phyloP scores from a whole-genome alignment of 73 alveolate genomes.

The Stentor coeruleus region DNA sequence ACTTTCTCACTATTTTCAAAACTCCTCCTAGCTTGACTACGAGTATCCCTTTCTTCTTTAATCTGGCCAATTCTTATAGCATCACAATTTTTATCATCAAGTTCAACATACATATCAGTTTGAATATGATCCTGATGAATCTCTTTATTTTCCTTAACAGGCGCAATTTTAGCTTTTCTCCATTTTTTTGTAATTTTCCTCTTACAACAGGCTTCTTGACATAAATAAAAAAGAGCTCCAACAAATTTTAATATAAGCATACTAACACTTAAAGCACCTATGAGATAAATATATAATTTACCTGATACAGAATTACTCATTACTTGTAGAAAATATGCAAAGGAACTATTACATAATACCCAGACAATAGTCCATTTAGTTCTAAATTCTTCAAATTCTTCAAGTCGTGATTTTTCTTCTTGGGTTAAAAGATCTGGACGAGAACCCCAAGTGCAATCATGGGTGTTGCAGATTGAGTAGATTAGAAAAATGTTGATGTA shows the following conservation, averaged over 20 bases:
- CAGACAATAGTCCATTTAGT: constrained; percentile 15
- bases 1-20: too few relatives aligned
- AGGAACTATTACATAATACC: constrained; percentile 12
- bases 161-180: neutral
- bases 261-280: neutral
- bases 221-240: constrained; percentile 2
- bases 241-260: neutral
- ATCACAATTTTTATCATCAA: too few relatives aligned
- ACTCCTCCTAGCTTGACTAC: too few relatives aligned
- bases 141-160: neutral
- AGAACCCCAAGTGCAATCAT: constrained; percentile 28
- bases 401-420: neutral
- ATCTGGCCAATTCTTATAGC: too few relatives aligned
- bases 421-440: neutral
- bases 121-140: neutral
- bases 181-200: neutral
- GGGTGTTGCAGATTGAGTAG: constrained; percentile 22
- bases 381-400: constrained; percentile 19
- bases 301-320: neutral
- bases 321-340: neutral
- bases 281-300: neutral
- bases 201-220: constrained; percentile 17
- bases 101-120: neutral
- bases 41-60: too few relatives aligned
- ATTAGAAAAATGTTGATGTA: constrained; percentile 20